A percentile compares a stretch with the other conserved stretches of the same genome.
Evolutionary conservation across 495 filamentous ascomycete species (phyloP).

Genomic region (Trichocladium uniseriatum): DNA sequence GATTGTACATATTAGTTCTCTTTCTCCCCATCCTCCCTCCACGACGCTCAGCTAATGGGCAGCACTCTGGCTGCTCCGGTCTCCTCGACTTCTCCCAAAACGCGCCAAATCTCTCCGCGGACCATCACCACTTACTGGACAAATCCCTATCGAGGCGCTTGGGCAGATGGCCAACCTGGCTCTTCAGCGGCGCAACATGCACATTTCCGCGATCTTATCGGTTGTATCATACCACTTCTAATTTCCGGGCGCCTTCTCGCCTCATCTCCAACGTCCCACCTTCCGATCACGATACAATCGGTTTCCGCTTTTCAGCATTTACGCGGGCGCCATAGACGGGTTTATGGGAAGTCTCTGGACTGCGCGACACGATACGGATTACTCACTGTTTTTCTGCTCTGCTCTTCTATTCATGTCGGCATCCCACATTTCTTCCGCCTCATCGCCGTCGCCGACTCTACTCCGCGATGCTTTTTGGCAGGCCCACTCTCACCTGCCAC

Average conservation of each 20-base stretch:
- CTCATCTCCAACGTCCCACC: background rate
- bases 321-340: background rate
- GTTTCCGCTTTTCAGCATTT: background rate
- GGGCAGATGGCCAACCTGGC: background rate
- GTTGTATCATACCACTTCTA: slow-evolving; percentile 5
- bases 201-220: slow-evolving; percentile 7
- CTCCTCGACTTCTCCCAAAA: background rate
- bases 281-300: background rate
- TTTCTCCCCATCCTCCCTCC: slow-evolving; percentile 4
- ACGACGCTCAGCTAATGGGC: background rate
- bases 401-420: no score
- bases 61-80: background rate
- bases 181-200: slow-evolving; percentile 3
- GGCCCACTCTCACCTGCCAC: no score
- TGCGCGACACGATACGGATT: background rate
- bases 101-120: background rate
- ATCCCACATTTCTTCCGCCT: no score
- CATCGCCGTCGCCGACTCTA: no score
- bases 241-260: background rate
- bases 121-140: background rate
- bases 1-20: slow-evolving; percentile 28
- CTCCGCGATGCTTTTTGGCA: no score
- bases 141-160: background rate
- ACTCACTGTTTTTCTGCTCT: background rate
- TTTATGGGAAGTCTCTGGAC: background rate